These are phyloP conservation scores for Penicillium alfredii DNA, from an alignment of 495 filamentous ascomycete genomes.

Conservation along the genomic window DNA sequence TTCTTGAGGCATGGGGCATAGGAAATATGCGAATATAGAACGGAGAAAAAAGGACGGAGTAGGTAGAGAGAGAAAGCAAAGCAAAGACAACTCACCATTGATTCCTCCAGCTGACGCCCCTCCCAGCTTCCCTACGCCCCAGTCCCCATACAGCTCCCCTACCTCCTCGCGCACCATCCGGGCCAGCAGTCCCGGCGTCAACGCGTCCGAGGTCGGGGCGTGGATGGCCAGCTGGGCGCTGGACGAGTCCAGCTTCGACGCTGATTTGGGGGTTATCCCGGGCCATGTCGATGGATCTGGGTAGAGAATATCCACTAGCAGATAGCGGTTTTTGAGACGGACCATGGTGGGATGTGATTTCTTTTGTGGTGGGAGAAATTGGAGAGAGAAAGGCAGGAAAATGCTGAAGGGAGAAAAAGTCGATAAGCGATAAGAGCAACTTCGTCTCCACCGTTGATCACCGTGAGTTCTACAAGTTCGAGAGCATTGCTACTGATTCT, in stretches of 20 bases:
- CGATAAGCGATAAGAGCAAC: constrained; percentile 2
- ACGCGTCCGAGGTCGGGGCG: constrained; percentile 61
- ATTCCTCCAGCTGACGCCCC: constrained; percentile 55
- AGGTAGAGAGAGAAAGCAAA: constrained; percentile 3
- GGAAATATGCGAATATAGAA: constrained; percentile 6
- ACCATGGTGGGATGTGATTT: constrained; percentile 64
- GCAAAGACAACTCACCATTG: constrained; percentile 56
- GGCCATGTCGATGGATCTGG: constrained; percentile 49
- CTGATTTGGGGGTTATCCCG: constrained; percentile 7
- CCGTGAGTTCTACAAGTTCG: too few relatives aligned
- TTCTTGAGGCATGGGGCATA: too few relatives aligned
- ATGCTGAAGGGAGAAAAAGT: neutral
- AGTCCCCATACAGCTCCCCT: constrained; percentile 78
- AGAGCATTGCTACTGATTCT: too few relatives aligned
- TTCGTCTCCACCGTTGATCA: too few relatives aligned
- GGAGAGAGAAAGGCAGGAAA: neutral
- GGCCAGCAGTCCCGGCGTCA: constrained; percentile 58
- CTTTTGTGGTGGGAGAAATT: too few relatives aligned
- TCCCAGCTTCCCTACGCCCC: constrained; percentile 60
- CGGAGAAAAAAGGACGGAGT: constrained; percentile 2
- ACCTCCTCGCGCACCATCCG: constrained; percentile 65
- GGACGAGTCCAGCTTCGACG: too few relatives aligned
- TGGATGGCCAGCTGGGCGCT: constrained; percentile 66
- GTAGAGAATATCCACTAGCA: constrained; percentile 88
- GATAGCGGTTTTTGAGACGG: constrained; percentile 89